Evolutionary conservation across 2,329 filamentous ascomycete species (phyloP).

Genomic region (Talaromyces sp.): DNA sequence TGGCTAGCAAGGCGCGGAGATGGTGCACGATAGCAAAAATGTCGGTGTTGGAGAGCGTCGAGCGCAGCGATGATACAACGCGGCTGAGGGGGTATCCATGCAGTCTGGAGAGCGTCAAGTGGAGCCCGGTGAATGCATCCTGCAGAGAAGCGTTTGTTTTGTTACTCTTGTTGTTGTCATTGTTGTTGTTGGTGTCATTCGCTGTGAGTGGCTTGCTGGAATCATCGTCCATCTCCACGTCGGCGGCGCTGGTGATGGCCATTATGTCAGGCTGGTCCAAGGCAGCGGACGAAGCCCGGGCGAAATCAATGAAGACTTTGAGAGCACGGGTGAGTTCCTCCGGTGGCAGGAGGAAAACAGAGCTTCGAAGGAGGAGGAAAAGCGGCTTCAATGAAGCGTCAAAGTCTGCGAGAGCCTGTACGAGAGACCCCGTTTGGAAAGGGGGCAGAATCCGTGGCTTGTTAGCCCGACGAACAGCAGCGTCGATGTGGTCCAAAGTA

Average conservation of each 20-base stretch:
- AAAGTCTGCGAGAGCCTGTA: slow-evolving; percentile 33
- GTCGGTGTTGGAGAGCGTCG: slow-evolving; percentile 33
- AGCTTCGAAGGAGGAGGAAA: slow-evolving; percentile 30
- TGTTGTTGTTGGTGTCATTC: not conserved
- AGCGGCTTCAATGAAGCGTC: slow-evolving; percentile 36
- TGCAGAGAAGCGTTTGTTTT: slow-evolving; percentile 20
- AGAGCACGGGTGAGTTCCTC: slow-evolving; percentile 37
- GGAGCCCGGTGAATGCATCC: slow-evolving; percentile 34
- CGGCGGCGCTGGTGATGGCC: slow-evolving; percentile 23
- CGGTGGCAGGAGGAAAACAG: slow-evolving; percentile 26
- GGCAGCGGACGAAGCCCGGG: slow-evolving; percentile 27
- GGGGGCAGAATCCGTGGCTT: slow-evolving; percentile 31
- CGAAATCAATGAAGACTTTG: slow-evolving; percentile 35
- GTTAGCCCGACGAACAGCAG: slow-evolving; percentile 30
- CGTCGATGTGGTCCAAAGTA: slow-evolving; percentile 34
- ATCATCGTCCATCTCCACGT: slow-evolving; percentile 14
- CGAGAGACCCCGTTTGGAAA: slow-evolving; percentile 34
- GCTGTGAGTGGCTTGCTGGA: not conserved
- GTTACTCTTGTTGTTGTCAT: not conserved
- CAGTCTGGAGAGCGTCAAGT: slow-evolving; percentile 32
- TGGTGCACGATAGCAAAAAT: slow-evolving; percentile 37
- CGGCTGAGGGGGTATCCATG: slow-evolving; percentile 27
- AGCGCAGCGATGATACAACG: slow-evolving; percentile 31
- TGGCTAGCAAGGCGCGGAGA: slow-evolving; percentile 39
- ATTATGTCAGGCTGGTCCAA: slow-evolving; percentile 27